Percentiles rank a stretch among this genome's conserved stretches.
These are phyloP conservation scores for Lycium barbarum DNA, from an alignment of 257 asterid genomes.

Conservation along the genomic window DNA sequence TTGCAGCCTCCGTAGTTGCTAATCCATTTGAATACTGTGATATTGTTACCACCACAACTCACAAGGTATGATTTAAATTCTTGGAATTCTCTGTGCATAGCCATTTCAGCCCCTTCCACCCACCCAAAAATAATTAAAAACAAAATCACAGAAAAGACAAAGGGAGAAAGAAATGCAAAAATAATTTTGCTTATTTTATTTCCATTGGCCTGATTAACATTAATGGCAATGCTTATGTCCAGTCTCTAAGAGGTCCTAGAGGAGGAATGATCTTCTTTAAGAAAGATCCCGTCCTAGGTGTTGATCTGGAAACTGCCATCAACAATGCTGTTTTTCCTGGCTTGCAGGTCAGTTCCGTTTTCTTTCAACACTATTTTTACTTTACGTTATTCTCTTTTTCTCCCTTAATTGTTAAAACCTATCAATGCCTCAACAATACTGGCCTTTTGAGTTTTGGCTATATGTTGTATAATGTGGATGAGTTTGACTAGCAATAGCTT, in stretches of 20 bases:
- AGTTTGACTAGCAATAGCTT: background rate
- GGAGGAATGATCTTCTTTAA: conserved; percentile 98
- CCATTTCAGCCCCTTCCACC: background rate
- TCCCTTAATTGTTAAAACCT: background rate
- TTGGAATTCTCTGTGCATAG: background rate
- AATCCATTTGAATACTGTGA: conserved; percentile 94
- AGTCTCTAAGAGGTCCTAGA: conserved; percentile 98
- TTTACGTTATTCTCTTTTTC: background rate
- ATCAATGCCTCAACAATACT: background rate
- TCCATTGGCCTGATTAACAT: background rate
- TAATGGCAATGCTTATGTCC: conserved; percentile 26
- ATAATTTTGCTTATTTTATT: background rate
- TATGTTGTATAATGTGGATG: background rate
- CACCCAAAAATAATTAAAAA: background rate
- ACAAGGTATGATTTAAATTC: conserved; percentile 63
- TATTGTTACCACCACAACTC: conserved; percentile 95
- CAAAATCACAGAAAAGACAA: background rate
- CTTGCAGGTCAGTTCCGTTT: conserved; percentile 65
- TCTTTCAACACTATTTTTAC: background rate
- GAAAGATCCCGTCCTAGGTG: conserved; percentile 84
- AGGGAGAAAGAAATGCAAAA: background rate
- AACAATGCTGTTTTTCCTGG: conserved; percentile 96
- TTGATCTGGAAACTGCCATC: conserved; percentile 83
- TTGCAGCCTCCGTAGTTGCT: conserved; percentile 92
- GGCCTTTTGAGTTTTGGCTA: background rate